Evolutionary conservation across 164 flowering plant genomes (phyloP).

Genomic region (Vitis rotundifolia): DNA sequence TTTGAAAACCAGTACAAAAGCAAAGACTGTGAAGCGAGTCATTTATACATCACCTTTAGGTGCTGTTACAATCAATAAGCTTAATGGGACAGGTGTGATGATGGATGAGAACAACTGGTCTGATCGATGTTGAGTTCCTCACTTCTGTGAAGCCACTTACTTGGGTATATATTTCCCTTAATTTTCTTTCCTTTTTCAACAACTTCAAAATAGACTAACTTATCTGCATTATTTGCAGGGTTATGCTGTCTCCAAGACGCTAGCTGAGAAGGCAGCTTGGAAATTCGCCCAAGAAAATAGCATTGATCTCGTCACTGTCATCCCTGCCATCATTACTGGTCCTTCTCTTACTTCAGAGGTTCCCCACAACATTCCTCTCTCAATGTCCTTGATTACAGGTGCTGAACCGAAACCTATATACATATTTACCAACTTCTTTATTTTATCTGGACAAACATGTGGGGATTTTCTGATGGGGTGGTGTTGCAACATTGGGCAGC

Average conservation of each 20-base stretch:
- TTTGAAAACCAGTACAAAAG: slow-evolving; percentile 54
- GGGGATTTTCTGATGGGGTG: too few species aligned
- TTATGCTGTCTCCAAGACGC: slow-evolving; percentile 61
- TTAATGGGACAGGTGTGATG: slow-evolving; percentile 46
- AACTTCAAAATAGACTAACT: too few species aligned
- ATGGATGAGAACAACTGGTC: slow-evolving; percentile 66
- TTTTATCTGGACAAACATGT: neutral
- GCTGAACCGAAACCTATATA: neutral
- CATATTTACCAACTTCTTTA: too few species aligned
- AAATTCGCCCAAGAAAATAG: slow-evolving; percentile 69
- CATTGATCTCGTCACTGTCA: slow-evolving; percentile 60
- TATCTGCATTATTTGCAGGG: slow-evolving; percentile 41
- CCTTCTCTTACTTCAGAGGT: slow-evolving; percentile 49
- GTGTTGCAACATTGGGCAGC: slow-evolving; percentile 30
- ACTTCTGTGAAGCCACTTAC: slow-evolving; percentile 59
- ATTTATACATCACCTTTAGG: slow-evolving; percentile 74
- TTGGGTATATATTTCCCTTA: slow-evolving; percentile 45
- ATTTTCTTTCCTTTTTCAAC: too few species aligned
- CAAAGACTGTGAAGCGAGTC: slow-evolving; percentile 67
- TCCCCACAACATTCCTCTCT: slow-evolving; percentile 47
- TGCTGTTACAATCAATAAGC: slow-evolving; percentile 52
- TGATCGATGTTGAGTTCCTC: slow-evolving; percentile 63
- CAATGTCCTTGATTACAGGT: slow-evolving; percentile 62
- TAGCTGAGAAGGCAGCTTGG: slow-evolving; percentile 73
- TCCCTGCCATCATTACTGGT: slow-evolving; percentile 66